Percentiles rank a stretch among this genome's conserved stretches.
Evolutionary conservation across 495 filamentous ascomycete genomes (phyloP).

Genomic region (Podospora comata): DNA sequence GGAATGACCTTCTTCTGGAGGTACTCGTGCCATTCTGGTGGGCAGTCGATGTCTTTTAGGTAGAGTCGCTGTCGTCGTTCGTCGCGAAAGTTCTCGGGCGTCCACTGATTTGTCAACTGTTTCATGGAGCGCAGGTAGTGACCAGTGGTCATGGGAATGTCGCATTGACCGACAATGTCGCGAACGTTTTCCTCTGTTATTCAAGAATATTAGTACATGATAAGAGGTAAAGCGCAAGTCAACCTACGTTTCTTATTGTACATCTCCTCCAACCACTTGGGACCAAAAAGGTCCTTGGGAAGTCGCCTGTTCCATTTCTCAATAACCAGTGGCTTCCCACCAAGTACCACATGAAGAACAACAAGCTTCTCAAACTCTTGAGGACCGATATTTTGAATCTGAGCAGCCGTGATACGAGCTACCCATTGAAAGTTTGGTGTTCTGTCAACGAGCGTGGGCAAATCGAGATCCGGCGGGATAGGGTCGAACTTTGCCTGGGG

Average conservation of each 20-base stretch:
- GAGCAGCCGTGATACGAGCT: constrained; percentile 66
- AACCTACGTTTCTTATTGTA: constrained; percentile 69
- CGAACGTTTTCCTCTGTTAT: constrained; percentile 62
- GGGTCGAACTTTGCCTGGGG: constrained; percentile 75
- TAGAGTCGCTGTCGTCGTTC: constrained; percentile 79
- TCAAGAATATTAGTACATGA: constrained; percentile 2
- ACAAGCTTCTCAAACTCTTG: constrained; percentile 79
- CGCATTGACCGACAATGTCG: constrained; percentile 63
- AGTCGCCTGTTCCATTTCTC: constrained; percentile 76
- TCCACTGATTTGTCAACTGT: constrained; percentile 72
- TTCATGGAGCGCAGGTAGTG: constrained; percentile 87
- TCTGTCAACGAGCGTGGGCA: constrained; percentile 66
- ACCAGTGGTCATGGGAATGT: constrained; percentile 74
- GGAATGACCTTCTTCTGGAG: constrained; percentile 74
- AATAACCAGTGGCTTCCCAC: constrained; percentile 81
- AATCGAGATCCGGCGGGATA: constrained; percentile 76
- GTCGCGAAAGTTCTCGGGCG: constrained; percentile 61
- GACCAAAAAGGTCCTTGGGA: constrained; percentile 66
- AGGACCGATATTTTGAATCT: constrained; percentile 66
- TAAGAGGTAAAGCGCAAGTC: neutral
- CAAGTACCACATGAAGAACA: constrained; percentile 71
- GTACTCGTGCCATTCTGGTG: constrained; percentile 73
- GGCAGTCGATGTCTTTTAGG: constrained; percentile 93
- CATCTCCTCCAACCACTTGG: constrained; percentile 70
- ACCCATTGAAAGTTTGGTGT: constrained; percentile 83